A percentile compares a stretch with the other conserved stretches of the same genome.
Conservation (phyloP, 176 grass and related monocot genomes). For the Musa acuminata region DNA sequence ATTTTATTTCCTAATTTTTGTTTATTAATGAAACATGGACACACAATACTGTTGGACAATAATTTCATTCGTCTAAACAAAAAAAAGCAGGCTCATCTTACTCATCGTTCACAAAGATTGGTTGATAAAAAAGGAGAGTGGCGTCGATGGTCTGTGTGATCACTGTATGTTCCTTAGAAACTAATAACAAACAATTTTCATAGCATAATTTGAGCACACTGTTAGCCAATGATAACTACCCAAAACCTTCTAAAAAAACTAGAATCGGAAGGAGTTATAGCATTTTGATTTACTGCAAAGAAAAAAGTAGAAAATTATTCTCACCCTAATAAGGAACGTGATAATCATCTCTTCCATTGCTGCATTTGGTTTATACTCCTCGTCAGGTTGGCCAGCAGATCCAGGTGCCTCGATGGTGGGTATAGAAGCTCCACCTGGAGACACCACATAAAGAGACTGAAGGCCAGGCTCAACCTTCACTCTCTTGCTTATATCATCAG, state of each 20-base stretch:
- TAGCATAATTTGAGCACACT: too few species aligned
- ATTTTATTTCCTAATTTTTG: not conserved
- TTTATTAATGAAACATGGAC: not conserved
- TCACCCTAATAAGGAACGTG: slow-evolving; percentile 97
- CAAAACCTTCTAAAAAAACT: not conserved
- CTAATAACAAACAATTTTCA: too few species aligned
- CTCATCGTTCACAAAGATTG: too few species aligned
- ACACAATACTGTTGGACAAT: not conserved
- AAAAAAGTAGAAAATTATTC: not conserved
- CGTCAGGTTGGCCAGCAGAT: slow-evolving; percentile 72
- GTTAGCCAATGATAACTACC: too few species aligned
- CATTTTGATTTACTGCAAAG: not conserved
- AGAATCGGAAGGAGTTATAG: not conserved
- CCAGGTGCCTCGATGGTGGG: slow-evolving; percentile 94
- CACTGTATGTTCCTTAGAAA: too few species aligned
- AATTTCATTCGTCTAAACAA: not conserved
- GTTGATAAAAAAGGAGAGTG: too few species aligned
- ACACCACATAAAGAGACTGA: slow-evolving; percentile 89
- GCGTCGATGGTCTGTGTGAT: too few species aligned
- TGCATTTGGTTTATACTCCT: slow-evolving; percentile 99
- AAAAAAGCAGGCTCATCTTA: too few species aligned
- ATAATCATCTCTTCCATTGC: slow-evolving; percentile 99
- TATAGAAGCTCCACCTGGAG: slow-evolving; percentile 78
- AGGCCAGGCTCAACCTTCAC: slow-evolving; percentile 94
- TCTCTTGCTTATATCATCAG: slow-evolving; percentile 90